phyloP scores from a whole-genome alignment of 306 rosid genomes.

The Astragalus membranaceus region DNA sequence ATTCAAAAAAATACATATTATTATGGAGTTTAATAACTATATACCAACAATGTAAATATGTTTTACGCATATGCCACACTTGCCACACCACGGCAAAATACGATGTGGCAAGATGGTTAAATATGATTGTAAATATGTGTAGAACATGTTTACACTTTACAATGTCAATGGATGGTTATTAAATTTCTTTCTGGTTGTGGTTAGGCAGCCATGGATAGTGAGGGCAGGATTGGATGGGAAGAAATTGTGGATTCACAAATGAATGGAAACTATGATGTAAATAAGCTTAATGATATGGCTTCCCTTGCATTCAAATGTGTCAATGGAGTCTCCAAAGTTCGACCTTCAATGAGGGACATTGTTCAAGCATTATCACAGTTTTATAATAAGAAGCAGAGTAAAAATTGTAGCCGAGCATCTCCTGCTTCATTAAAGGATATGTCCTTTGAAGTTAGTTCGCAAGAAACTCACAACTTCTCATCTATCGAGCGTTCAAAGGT shows the following conservation, averaged over 20 bases:
- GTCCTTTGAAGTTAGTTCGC: constrained; percentile 11
- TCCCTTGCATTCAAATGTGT: constrained; percentile 42
- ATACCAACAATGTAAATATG: not conserved
- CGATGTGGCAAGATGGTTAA: not conserved
- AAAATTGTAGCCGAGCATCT: not conserved
- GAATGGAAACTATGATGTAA: constrained; percentile 35
- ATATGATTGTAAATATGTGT: not conserved
- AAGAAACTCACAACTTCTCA: not conserved
- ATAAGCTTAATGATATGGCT: constrained; percentile 27
- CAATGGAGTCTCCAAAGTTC: constrained; percentile 18
- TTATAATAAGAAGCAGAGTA: constrained; percentile 14
- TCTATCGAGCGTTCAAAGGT: constrained; percentile 4
- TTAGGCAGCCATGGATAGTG: constrained; percentile 40
- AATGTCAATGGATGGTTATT: not conserved
- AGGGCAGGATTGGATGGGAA: constrained; percentile 41
- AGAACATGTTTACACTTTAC: not conserved
- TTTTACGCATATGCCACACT: not conserved
- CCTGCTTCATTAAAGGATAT: constrained; percentile 2
- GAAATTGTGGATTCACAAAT: constrained; percentile 36
- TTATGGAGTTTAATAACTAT: not conserved
- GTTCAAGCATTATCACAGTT: constrained; percentile 28
- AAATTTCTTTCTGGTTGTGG: constrained; percentile 2
- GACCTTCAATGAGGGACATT: constrained; percentile 26
- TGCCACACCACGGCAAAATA: not conserved
- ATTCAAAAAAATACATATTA: not conserved